Base-by-base conservation (phyloP, 2,329 filamentous ascomycete species). In the Mycogone perniciosa region DNA sequence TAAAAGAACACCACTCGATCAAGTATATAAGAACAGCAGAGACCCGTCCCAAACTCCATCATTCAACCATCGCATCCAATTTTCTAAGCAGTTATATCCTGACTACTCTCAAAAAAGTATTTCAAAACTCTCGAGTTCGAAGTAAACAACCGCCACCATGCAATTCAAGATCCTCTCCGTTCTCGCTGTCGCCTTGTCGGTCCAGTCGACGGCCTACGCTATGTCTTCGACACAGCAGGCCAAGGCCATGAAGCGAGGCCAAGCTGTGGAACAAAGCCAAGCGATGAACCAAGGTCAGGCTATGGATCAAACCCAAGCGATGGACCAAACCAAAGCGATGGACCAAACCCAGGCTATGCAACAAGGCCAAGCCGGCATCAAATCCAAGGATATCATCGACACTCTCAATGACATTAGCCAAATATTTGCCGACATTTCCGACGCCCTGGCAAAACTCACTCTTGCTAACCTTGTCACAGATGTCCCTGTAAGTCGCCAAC, bases 131-230 rank as follows among this genome's bases (percentile, higher is more conserved):
- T 27, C 9, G 11, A 13, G 8, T 10, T 7, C 9, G 11, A 30
- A 35, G 33, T 2, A 35, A 11, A 35, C 7, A 2, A 20, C 48
- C 35, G 6, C 37, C 35, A 52, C 26, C 6, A 60, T 58, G 57
- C 51, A 55, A 34, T 50, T 58, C 54, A 58, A 59, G 47, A 6
- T 57, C 30, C 37, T 59, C 27, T 44, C 54, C 45, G n/a, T 57
- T 34, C 39, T 46, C 43, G 48, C 57, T 44, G n/a, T 55, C 50
- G 48, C 55, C 37, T 50, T 60, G 27, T 52, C 48, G 38, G 53
- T 51, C 13, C 49, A 53, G 4, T 48, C 48, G 27, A 35, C 39
- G 8, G 54, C 44, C 37, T 54, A 54, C 31, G 52, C 55, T 10
- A 46, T 51, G 27, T 37, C 48, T 31, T 38, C 47, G 20, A 39